Evolutionary conservation across 345 rosid genomes (phyloP).

Genomic region (Luvunga scandens): DNA sequence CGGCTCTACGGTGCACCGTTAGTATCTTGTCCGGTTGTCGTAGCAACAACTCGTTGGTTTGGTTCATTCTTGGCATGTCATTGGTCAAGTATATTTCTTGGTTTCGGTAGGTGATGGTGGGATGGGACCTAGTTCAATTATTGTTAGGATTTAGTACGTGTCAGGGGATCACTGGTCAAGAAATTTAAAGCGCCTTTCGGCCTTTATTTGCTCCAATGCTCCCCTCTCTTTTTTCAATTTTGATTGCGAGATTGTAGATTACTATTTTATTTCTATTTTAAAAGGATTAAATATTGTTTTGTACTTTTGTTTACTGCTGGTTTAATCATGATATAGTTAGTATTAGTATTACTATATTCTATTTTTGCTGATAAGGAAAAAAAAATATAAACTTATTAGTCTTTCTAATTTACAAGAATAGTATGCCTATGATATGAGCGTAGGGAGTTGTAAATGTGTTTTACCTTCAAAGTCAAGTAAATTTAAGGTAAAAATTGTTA

Average conservation of each 20-base stretch:
- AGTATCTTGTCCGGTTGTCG: not conserved
- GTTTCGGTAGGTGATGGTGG: not conserved
- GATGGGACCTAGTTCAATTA: not conserved
- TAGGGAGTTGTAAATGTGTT: not conserved
- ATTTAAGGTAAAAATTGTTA: too few species aligned
- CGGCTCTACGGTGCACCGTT: not conserved
- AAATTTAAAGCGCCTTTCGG: not conserved
- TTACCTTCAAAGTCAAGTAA: too few species aligned
- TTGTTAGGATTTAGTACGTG: not conserved
- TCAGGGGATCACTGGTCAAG: not conserved
- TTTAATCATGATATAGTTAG: too few species aligned
- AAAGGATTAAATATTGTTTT: not conserved
- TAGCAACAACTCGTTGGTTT: not conserved
- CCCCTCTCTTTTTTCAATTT: not conserved
- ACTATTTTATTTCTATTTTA: not conserved
- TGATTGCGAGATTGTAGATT: too few species aligned
- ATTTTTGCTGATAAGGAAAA: not conserved
- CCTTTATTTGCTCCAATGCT: not conserved
- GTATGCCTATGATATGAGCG: too few species aligned
- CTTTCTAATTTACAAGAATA: not conserved
- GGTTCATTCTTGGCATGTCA: not conserved
- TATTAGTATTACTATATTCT: not conserved
- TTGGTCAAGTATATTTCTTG: not conserved
- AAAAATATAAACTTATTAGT: too few species aligned
- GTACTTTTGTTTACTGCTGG: not conserved